Evolutionary conservation across 176 grass and related monocot genomes (phyloP).

Genomic region (Saccharum officinarum): DNA sequence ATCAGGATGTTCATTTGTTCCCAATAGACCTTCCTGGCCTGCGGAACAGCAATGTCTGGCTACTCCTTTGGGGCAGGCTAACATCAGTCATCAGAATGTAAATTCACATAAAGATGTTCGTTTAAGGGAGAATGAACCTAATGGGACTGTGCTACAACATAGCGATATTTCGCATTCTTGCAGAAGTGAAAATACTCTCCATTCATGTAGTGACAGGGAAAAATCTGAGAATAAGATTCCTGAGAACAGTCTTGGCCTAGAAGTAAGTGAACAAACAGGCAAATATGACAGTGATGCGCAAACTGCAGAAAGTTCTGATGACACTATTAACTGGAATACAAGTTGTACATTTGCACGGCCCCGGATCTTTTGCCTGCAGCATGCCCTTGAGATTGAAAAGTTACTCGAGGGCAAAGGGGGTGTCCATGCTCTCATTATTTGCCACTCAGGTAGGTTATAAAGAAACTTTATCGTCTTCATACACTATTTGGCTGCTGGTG

Average conservation of each 20-base stretch:
- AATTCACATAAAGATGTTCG: conserved; percentile 22
- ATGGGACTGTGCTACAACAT: conserved; percentile 20
- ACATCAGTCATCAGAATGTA: conserved; percentile 12
- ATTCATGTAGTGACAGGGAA: background rate
- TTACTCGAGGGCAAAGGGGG: conserved; percentile 77
- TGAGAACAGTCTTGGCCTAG: conserved; percentile 14
- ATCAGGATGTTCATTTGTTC: conserved; percentile 39
- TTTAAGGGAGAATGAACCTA: conserved; percentile 29
- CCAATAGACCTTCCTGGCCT: conserved; percentile 17
- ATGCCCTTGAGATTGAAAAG: conserved; percentile 86
- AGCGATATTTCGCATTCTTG: conserved; percentile 23
- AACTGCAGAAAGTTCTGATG: conserved; percentile 10
- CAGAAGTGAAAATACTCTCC: conserved; percentile 26
- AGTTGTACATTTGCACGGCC: conserved; percentile 60
- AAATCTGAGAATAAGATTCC: conserved; percentile 28
- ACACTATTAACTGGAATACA: conserved; percentile 54
- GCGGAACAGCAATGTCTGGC: background rate
- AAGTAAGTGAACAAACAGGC: conserved; percentile 28
- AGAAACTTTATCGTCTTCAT: conserved; percentile 2
- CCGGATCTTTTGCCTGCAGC: conserved; percentile 95
- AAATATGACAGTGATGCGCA: conserved; percentile 24
- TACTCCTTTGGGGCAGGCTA: background rate
- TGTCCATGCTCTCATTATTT: conserved; percentile 72
- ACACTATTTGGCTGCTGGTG: conserved; percentile 20
- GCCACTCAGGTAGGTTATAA: conserved; percentile 75